Conservation (phyloP, 2,329 filamentous ascomycete genomes). For the Camptophora hylomeconis region DNA sequence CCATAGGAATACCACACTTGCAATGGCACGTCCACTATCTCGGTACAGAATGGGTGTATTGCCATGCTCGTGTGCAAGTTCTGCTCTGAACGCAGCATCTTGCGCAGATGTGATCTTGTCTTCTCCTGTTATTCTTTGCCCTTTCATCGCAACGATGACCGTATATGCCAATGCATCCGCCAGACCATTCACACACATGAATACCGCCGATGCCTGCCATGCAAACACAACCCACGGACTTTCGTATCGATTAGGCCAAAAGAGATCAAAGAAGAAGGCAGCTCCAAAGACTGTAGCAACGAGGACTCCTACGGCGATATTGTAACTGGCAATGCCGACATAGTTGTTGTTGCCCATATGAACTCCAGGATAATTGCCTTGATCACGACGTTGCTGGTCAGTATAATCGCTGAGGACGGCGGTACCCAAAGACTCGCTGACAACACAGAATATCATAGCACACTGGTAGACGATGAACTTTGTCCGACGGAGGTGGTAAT, state of each 20-base stretch:
- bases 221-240: slow-evolving; percentile 35
- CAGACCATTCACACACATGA: slow-evolving; percentile 35
- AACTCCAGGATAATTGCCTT: slow-evolving; percentile 25
- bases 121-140: slow-evolving; percentile 34
- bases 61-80: slow-evolving; percentile 19
- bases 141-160: slow-evolving; percentile 33
- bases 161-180: slow-evolving; percentile 38
- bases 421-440: slow-evolving; percentile 44
- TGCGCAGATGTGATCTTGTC: no score
- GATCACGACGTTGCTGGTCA: slow-evolving; percentile 38
- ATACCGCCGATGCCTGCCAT: slow-evolving; percentile 40
- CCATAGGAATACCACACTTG: slow-evolving; percentile 41
- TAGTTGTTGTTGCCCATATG: slow-evolving; percentile 43
- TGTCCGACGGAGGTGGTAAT: slow-evolving; percentile 42
- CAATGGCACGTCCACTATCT: slow-evolving; percentile 37
- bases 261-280: slow-evolving; percentile 50
- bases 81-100: slow-evolving; percentile 17
- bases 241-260: slow-evolving; percentile 45
- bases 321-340: slow-evolving; percentile 42
- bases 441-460: slow-evolving; percentile 45
- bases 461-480: slow-evolving; percentile 49
- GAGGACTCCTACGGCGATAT: slow-evolving; percentile 45
- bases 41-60: slow-evolving; percentile 29
- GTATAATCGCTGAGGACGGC: slow-evolving; percentile 43
- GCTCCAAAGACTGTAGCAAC: slow-evolving; percentile 46